Evolutionary conservation across 106 monocot genomes (phyloP).

Genomic region (Platanthera guangdongensis): DNA sequence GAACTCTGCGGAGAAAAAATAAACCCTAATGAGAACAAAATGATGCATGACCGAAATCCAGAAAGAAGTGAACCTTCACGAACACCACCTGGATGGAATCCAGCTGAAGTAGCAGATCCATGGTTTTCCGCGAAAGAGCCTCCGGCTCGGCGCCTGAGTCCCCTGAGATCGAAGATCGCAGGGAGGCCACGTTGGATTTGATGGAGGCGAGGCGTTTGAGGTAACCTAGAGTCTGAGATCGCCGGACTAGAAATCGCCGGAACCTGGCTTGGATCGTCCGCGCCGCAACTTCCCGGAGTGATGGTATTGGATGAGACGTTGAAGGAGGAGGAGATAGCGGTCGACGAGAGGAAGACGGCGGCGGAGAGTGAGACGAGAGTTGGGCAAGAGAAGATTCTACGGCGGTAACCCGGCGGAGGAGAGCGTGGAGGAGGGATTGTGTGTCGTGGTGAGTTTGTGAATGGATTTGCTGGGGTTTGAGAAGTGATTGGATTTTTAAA

Average conservation of each 20-base stretch:
- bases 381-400: constrained; percentile 25
- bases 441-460: neutral
- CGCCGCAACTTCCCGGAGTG: constrained; percentile 60
- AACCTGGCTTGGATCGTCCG: constrained; percentile 62
- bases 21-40: neutral
- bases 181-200: constrained; percentile 42
- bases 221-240: constrained; percentile 62
- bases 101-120: constrained; percentile 56
- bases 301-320: neutral
- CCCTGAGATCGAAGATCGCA: constrained; percentile 33
- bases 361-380: constrained; percentile 15
- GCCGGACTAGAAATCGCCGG: constrained; percentile 55
- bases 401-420: constrained; percentile 26
- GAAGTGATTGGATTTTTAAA: constrained; percentile 4
- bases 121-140: constrained; percentile 25
- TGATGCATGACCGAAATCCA: neutral
- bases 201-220: constrained; percentile 60
- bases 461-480: constrained; percentile 14
- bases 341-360: neutral
- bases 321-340: neutral
- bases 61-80: neutral
- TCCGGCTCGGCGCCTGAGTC: constrained; percentile 11
- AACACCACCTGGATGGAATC: constrained; percentile 57
- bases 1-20: constrained; percentile 28
- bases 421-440: constrained; percentile 28